Conservation (phyloP, 306 rosid species). For the Rubus idaeus region DNA sequence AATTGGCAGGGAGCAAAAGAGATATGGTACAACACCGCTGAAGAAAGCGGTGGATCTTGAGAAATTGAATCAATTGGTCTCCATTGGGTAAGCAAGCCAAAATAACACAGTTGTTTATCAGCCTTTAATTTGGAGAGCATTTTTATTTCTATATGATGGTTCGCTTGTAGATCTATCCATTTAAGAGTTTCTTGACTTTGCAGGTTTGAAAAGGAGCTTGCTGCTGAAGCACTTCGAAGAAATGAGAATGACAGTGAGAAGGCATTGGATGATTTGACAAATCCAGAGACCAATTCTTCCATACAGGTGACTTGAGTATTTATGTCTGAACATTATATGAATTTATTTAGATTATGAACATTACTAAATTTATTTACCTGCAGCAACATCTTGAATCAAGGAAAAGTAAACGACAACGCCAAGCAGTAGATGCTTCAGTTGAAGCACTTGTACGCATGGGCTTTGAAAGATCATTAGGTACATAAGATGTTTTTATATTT, state of each 20-base stretch:
- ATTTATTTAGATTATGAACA: background rate
- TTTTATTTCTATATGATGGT: slow-evolving; percentile 3
- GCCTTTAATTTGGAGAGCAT: background rate
- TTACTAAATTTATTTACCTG: slow-evolving; percentile 26
- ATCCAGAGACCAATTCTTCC: slow-evolving; percentile 70
- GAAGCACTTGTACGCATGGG: slow-evolving; percentile 67
- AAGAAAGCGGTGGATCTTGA: slow-evolving; percentile 84
- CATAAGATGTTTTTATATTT: background rate
- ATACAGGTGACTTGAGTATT: slow-evolving; percentile 50
- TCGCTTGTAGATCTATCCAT: background rate
- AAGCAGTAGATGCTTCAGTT: slow-evolving; percentile 48
- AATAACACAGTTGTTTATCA: background rate
- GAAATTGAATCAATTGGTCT: slow-evolving; percentile 64
- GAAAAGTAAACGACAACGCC: slow-evolving; percentile 57
- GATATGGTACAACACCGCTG: slow-evolving; percentile 64
- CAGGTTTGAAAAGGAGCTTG: slow-evolving; percentile 79
- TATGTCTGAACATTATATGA: slow-evolving; percentile 7
- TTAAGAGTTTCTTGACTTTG: slow-evolving; percentile 22
- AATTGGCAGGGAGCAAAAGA: slow-evolving; percentile 74
- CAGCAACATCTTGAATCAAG: slow-evolving; percentile 66
- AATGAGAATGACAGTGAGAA: slow-evolving; percentile 75
- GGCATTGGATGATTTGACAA: slow-evolving; percentile 85
- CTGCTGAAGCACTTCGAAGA: slow-evolving; percentile 88
- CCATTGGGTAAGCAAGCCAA: slow-evolving; percentile 58
- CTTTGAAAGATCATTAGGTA: slow-evolving; percentile 81